These are phyloP conservation scores for Carex pumila DNA, from an alignment of 176 grass and related monocot genomes.

Conservation along the genomic window DNA sequence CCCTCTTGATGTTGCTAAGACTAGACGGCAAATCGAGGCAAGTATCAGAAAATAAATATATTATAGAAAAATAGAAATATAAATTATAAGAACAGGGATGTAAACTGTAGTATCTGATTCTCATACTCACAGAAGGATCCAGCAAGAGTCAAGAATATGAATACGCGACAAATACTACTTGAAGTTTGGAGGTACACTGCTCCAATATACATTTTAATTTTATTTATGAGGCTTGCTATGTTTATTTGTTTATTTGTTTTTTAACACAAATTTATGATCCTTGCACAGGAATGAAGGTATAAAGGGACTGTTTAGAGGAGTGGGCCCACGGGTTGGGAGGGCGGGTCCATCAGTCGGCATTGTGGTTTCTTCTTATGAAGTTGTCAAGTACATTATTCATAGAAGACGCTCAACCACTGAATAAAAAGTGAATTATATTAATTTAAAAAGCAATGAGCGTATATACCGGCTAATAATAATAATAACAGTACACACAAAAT, in stretches of 20 bases:
- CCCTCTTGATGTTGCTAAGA: conserved; percentile 95
- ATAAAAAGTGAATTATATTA: not conserved
- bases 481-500: not conserved
- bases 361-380: conserved; percentile 80
- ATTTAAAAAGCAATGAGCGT: not conserved
- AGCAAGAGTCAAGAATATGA: conserved; percentile 56
- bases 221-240: not conserved
- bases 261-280: not conserved
- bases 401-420: conserved; percentile 29
- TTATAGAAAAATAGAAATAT: not conserved
- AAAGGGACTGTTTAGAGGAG: conserved; percentile 61
- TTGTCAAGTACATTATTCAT: conserved; percentile 69
- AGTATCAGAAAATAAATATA: conserved; percentile 14
- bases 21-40: conserved; percentile 85
- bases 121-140: conserved; percentile 71
- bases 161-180: conserved; percentile 56
- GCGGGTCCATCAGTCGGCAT: conserved; percentile 89
- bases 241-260: not conserved
- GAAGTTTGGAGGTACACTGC: conserved; percentile 77
- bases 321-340: conserved; percentile 63
- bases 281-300: conserved; percentile 73
- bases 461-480: not conserved
- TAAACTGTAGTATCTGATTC: not conserved
- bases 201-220: not conserved
- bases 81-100: not conserved